Evolutionary conservation across 306 rosid species (phyloP).

Genomic region (Lathyrus aphaca): DNA sequence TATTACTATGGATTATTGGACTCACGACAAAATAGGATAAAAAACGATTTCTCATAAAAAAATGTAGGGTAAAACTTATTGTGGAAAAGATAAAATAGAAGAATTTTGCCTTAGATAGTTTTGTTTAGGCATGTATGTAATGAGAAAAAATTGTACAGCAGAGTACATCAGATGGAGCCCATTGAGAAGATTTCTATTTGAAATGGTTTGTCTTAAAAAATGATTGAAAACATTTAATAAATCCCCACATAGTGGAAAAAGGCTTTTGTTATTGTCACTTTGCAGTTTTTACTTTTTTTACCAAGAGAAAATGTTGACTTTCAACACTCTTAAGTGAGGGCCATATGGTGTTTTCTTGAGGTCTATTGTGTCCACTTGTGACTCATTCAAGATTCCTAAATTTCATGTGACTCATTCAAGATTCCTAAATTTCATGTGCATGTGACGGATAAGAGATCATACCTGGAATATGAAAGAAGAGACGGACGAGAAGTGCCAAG

Average conservation of each 20-base stretch:
- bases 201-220: neutral
- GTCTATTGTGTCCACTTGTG: neutral
- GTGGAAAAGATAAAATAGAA: neutral
- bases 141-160: neutral
- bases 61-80: too few species aligned
- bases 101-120: neutral
- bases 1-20: neutral
- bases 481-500: slow-evolving; percentile 81
- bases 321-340: neutral
- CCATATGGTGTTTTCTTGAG: neutral
- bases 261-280: neutral
- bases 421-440: slow-evolving; percentile 21
- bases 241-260: neutral
- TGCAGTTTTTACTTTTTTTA: too few species aligned
- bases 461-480: slow-evolving; percentile 67
- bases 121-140: neutral
- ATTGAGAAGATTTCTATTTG: neutral
- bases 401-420: slow-evolving; percentile 13
- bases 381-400: slow-evolving; percentile 28
- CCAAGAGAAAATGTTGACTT: neutral
- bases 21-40: neutral
- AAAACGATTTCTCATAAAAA: too few species aligned
- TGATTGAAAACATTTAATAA: neutral
- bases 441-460: slow-evolving; percentile 24
- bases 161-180: neutral